Evolutionary conservation across 1,139 yeast species (phyloP).

Genomic region (Pichia sp.): DNA sequence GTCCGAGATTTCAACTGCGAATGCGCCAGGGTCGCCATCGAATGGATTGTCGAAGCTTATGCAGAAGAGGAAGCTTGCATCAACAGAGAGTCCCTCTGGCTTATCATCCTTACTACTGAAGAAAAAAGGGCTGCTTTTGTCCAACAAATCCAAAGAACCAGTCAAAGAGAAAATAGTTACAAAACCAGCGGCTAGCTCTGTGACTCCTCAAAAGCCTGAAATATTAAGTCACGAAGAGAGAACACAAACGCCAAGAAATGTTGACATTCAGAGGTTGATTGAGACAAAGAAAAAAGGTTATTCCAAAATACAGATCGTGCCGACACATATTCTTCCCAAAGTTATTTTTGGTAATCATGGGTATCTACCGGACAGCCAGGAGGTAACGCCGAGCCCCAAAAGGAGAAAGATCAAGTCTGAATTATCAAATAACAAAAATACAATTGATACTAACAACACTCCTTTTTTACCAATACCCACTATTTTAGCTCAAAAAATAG

Average conservation of each 20-base stretch:
- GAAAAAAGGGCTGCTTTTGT: slow-evolving; percentile 2
- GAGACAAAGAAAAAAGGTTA: neutral
- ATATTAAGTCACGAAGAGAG: neutral
- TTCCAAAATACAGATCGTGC: slow-evolving; percentile 3
- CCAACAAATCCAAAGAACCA: neutral
- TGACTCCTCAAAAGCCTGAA: neutral
- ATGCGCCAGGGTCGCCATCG: neutral
- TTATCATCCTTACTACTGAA: slow-evolving; percentile 3
- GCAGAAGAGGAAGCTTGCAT: slow-evolving; percentile 1
- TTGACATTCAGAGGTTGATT: neutral
- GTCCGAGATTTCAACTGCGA: neutral
- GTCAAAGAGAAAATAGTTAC: neutral
- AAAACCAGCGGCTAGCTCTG: neutral
- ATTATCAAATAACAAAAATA: too few relatives aligned
- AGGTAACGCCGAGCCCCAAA: slow-evolving; percentile 1
- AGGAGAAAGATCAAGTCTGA: slow-evolving; percentile 16
- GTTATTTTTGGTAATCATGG: slow-evolving; percentile 18
- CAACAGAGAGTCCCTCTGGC: neutral
- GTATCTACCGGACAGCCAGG: neutral
- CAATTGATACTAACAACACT: slow-evolving; percentile 37
- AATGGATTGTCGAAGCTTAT: slow-evolving; percentile 8
- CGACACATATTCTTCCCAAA: slow-evolving; percentile 39
- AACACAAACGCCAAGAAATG: neutral
- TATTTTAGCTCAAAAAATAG: slow-evolving; percentile 39
- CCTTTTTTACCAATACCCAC: slow-evolving; percentile 26